A percentile compares a stretch with the other conserved stretches of the same genome.
Conservation (phyloP, 2,329 filamentous ascomycete genomes). For the Paracorniculantispora psalliotae region DNA sequence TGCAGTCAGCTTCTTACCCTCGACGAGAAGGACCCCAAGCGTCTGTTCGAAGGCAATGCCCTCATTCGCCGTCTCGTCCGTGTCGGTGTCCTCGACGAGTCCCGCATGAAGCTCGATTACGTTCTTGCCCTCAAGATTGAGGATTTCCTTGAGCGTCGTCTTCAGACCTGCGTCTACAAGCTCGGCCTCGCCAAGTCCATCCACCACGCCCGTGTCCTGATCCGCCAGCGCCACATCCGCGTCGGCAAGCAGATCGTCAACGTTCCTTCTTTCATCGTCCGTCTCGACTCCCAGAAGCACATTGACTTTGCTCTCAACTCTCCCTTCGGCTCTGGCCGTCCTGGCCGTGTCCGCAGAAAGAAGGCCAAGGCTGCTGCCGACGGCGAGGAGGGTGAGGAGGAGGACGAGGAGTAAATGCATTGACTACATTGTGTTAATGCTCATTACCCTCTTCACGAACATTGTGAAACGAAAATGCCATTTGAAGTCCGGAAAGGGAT, state of each 20-base stretch:
- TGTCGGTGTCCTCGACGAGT: conserved; percentile 99
- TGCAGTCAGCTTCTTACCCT: conserved; percentile 96
- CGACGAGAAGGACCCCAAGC: conserved; percentile 99
- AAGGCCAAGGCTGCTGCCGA: conserved; percentile 96
- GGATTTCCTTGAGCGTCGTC: conserved; percentile 99
- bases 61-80: conserved; percentile 99
- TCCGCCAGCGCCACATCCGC: conserved; percentile 99
- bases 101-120: conserved; percentile 99
- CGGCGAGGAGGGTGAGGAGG: conserved; percentile 74
- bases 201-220: conserved; percentile 99
- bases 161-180: conserved; percentile 99
- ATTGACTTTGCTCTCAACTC: conserved; percentile 98
- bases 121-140: conserved; percentile 98
- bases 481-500: conserved; percentile 31
- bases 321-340: conserved; percentile 94
- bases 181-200: conserved; percentile 99
- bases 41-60: conserved; percentile 99
- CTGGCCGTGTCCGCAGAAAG: conserved; percentile 98
- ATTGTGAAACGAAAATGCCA: conserved; percentile 30
- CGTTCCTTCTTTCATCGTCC: conserved; percentile 98
- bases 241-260: conserved; percentile 99
- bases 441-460: conserved; percentile 25
- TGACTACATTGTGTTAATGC: conserved; percentile 26
- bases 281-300: conserved; percentile 99
- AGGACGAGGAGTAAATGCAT: conserved; percentile 68